Percentiles rank a stretch among this genome's conserved stretches.
Evolutionary conservation across 2,329 filamentous ascomycete species (phyloP).

Genomic region (Talaromyces sp.): DNA sequence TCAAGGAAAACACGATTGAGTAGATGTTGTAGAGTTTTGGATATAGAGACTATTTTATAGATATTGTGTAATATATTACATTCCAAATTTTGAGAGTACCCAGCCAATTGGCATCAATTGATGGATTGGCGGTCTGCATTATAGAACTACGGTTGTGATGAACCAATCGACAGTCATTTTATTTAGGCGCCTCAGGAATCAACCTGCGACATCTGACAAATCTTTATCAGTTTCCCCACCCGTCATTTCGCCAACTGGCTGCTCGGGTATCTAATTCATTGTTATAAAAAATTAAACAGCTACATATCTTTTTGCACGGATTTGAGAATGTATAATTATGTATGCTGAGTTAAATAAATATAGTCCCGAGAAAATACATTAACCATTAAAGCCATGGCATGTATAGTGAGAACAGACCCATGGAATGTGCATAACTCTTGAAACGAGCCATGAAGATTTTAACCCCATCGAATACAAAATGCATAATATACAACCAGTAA

Average conservation of each 20-base stretch:
- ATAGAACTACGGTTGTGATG: neutral
- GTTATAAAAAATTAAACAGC: too few species aligned
- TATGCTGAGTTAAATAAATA: neutral
- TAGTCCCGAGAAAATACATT: neutral
- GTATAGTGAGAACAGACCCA: neutral
- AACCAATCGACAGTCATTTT: neutral
- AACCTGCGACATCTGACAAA: neutral
- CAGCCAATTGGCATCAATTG: neutral
- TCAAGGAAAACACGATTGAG: slow-evolving; percentile 19
- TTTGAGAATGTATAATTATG: too few species aligned
- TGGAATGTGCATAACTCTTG: neutral
- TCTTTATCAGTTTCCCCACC: neutral
- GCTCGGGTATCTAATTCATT: neutral
- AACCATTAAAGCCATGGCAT: neutral
- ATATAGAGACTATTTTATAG: neutral
- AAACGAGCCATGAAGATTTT: neutral
- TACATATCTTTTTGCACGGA: too few species aligned
- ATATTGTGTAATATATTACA: neutral
- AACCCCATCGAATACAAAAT: neutral
- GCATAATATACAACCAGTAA: neutral
- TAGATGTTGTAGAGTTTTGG: neutral
- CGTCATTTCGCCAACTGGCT: neutral
- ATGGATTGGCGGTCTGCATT: neutral
- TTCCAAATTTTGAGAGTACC: neutral
- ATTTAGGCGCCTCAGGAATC: neutral